phyloP scores from a whole-genome alignment of 495 filamentous ascomycete species.

The Jackrogersella multiformis region DNA sequence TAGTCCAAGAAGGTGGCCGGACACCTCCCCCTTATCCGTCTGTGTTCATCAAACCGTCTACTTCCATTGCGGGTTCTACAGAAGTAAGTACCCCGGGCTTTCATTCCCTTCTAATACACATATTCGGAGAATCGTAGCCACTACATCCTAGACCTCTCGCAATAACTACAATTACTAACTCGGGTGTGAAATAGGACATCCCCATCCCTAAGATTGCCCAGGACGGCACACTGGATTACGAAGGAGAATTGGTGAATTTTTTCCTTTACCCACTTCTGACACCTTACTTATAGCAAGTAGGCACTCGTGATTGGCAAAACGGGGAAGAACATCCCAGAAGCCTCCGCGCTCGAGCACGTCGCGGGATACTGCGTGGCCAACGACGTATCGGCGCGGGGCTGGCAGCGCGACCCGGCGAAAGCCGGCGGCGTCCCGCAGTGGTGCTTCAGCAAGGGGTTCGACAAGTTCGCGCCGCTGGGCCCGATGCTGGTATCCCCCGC shows the following conservation, averaged over 20 bases:
- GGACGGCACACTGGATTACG: background rate
- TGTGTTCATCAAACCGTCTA: background rate
- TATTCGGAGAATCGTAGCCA: too few species aligned
- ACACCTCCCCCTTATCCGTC: background rate
- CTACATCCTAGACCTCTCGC: too few species aligned
- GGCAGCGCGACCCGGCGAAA: background rate
- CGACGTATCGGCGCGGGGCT: background rate
- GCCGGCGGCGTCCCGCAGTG: background rate
- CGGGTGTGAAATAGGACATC: background rate
- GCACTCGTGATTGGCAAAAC: background rate
- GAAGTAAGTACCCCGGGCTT: background rate
- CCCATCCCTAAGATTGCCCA: slow-evolving; percentile 1
- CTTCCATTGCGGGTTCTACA: background rate
- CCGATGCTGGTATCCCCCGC: background rate
- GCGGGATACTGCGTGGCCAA: background rate
- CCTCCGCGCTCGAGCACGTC: background rate
- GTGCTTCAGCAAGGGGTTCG: slow-evolving; percentile 6
- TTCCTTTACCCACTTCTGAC: background rate
- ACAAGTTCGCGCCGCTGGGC: background rate
- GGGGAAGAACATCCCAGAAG: background rate
- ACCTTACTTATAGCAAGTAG: background rate
- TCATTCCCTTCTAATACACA: background rate
- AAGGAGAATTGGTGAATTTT: slow-evolving; percentile 1
- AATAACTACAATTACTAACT: background rate
- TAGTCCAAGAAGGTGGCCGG: background rate